A percentile compares a stretch with the other conserved stretches of the same genome.
These are phyloP conservation scores for Infundibulicybe gibba DNA, from an alignment of 768 basidiomycete species.

Conservation along the genomic window DNA sequence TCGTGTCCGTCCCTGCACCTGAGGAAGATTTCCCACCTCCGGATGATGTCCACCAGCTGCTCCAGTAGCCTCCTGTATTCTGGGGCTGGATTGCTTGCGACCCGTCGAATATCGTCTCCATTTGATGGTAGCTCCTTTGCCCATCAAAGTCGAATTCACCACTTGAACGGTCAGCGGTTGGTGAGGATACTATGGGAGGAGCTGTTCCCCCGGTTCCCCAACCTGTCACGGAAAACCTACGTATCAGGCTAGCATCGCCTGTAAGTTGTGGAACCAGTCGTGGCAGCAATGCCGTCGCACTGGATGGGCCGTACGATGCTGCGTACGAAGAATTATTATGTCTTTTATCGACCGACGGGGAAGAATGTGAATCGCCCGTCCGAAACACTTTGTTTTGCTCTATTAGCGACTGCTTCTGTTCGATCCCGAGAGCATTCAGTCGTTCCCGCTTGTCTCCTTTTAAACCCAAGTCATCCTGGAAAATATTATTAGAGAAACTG, in stretches of 20 bases:
- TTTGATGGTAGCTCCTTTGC: constrained; percentile 20
- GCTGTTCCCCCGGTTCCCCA: constrained; percentile 46
- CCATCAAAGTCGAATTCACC: constrained; percentile 29
- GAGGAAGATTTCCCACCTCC: constrained; percentile 43
- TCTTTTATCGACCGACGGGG: constrained; percentile 18
- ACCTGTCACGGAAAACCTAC: constrained; percentile 60
- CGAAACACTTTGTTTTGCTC: constrained; percentile 48
- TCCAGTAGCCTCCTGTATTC: constrained; percentile 72
- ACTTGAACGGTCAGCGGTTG: constrained; percentile 27
- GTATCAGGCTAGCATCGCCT: constrained; percentile 66
- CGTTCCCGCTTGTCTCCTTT: constrained; percentile 64
- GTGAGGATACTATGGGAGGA: constrained; percentile 26
- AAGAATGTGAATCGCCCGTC: constrained; percentile 12
- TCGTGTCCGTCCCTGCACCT: constrained; percentile 34
- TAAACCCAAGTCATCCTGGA: constrained; percentile 67
- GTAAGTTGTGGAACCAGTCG: constrained; percentile 71
- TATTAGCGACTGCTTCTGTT: constrained; percentile 67
- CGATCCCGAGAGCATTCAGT: constrained; percentile 57
- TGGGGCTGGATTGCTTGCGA: constrained; percentile 53
- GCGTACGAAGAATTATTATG: constrained; percentile 32
- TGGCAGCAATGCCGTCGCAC: constrained; percentile 53
- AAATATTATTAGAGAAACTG: too few species aligned
- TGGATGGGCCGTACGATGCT: constrained; percentile 58
- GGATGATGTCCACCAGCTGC: constrained; percentile 72
- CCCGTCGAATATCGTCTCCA: constrained; percentile 29